Base-by-base conservation (phyloP, 306 rosid species). In the Geum urbanum region DNA sequence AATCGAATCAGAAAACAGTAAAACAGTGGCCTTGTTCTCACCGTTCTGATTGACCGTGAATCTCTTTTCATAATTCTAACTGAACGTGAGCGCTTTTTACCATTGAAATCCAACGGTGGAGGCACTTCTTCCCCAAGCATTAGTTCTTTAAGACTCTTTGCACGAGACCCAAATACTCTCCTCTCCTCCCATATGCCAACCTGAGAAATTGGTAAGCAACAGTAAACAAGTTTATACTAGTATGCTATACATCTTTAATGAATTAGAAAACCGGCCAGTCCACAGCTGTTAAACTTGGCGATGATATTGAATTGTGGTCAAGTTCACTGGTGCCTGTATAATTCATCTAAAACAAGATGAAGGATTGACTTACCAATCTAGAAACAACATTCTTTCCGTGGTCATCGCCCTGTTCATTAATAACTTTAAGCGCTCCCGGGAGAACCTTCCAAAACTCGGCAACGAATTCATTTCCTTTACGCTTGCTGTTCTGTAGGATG, bases 391-490 rank as follows among this genome's bases (percentile, higher is more conserved):
- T 74, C 74, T 88, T 87, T 75, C 88, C 92, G 52, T 74, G 85
- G 37, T 76, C 91, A 70, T 82, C 91, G 6, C 86, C 91, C 54
- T 86, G 79, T 32, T 78, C 85, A 63, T 74, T 62, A 71, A 87
- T 86, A 76, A 76, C 85, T 74, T 88, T 91, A 69, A 94, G 86
- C 7, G 97, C 96, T 9, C 69, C 47, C 5, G 99, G 96, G 74
- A 94, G 96, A 83, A 91, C 86, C 77, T 86, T 87, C 99, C 92
- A 94, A 84, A 91, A 94, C 77, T 87, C 99, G 0, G 88, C 61
- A 67, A 94, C 95, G 80, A 94, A 94, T 66, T 94, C 99, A 76
- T 94, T 91, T 82, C 99, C 99, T 67, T 94, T 94, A 19, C 91
- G 87, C 82, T 78, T 94, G 78, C 97, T 90, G 77, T 94, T 94